phyloP scores from a whole-genome alignment of 768 basidiomycete genomes.

The Calocybe indica region DNA sequence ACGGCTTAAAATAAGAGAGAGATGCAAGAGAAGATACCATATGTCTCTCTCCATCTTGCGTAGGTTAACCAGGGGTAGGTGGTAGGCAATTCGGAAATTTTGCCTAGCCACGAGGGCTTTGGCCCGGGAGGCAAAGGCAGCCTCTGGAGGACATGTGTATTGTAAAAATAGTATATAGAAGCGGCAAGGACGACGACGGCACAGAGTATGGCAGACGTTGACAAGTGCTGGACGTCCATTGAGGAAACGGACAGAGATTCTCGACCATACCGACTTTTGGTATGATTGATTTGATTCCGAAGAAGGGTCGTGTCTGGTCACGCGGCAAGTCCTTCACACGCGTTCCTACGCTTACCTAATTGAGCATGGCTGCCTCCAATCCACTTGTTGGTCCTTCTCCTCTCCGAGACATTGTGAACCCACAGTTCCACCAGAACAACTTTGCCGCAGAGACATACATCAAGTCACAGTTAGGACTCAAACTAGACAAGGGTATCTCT shows the following conservation, averaged over 20 bases:
- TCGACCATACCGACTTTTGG: too few species aligned
- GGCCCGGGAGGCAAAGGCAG: slow-evolving; percentile 38
- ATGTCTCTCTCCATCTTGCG: slow-evolving; percentile 35
- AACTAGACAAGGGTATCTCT: slow-evolving; percentile 84
- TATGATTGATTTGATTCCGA: too few species aligned
- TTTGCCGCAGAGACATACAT: slow-evolving; percentile 75
- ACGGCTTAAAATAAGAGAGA: background rate
- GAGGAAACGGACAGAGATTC: too few species aligned
- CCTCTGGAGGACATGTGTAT: slow-evolving; percentile 5
- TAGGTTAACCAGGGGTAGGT: slow-evolving; percentile 39
- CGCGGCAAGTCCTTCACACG: background rate
- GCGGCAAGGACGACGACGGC: background rate
- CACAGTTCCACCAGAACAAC: slow-evolving; percentile 94
- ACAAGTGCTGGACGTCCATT: too few species aligned
- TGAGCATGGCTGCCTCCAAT: slow-evolving; percentile 33
- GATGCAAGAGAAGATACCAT: slow-evolving; percentile 23
- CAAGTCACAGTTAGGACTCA: slow-evolving; percentile 78
- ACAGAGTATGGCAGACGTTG: background rate
- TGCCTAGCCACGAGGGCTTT: slow-evolving; percentile 28
- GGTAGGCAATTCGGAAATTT: slow-evolving; percentile 22
- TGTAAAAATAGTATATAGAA: slow-evolving; percentile 7
- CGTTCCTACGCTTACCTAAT: slow-evolving; percentile 1
- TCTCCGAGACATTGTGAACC: slow-evolving; percentile 68
- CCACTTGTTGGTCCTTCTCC: slow-evolving; percentile 52
- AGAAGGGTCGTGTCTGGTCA: background rate